These are phyloP conservation scores for Dendrobium chrysotoxum DNA, from an alignment of 106 monocot species.

Conservation along the genomic window DNA sequence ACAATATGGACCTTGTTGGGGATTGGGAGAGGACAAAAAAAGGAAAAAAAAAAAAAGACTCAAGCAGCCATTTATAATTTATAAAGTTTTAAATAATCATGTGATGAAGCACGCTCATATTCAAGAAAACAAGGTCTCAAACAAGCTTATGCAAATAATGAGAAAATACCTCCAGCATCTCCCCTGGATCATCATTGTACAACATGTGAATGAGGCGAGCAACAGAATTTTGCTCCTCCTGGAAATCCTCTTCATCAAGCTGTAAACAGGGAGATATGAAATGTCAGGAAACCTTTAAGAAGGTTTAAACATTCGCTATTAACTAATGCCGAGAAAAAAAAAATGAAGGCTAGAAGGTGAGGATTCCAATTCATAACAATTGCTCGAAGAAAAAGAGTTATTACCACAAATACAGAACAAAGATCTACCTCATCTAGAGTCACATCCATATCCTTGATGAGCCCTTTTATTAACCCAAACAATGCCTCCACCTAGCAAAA, in stretches of 20 bases:
- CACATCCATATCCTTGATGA: slow-evolving; percentile 80
- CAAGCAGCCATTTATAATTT: not conserved
- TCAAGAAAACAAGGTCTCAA: not conserved
- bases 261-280: slow-evolving; percentile 15
- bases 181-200: slow-evolving; percentile 81
- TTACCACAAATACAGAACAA: not conserved
- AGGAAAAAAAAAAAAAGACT: not conserved
- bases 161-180: slow-evolving; percentile 78
- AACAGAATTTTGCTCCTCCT: slow-evolving; percentile 95
- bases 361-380: not conserved
- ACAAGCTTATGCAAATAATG: not conserved
- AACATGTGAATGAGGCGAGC: slow-evolving; percentile 93
- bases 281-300: not conserved
- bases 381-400: not conserved
- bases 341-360: not conserved
- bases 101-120: not conserved
- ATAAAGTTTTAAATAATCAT: not conserved
- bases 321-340: not conserved
- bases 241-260: slow-evolving; percentile 96
- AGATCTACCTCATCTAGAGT: slow-evolving; percentile 47
- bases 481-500: slow-evolving; percentile 73
- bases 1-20: not conserved
- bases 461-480: slow-evolving; percentile 89
- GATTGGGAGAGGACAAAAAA: not conserved
- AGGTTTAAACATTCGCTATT: not conserved